These are phyloP conservation scores for Phytomonas francai DNA, from an alignment of 208 protist species.

Conservation along the genomic window DNA sequence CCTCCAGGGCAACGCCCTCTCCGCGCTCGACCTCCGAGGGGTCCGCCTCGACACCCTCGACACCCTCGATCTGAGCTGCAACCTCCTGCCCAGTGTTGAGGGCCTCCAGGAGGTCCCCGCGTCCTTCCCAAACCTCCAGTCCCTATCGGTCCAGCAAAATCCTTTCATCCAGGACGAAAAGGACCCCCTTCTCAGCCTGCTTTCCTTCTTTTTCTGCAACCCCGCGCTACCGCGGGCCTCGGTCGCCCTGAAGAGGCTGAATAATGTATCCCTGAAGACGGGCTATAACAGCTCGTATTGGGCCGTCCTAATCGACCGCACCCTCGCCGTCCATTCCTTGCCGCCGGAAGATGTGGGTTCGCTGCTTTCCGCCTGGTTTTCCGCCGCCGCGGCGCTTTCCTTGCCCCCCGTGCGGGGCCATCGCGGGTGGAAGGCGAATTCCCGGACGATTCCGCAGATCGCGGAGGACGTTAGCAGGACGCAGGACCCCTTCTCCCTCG, in stretches of 20 bases:
- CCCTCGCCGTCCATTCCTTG: too few relatives aligned
- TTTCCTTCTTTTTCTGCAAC: constrained; percentile 14
- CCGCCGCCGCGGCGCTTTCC: too few relatives aligned
- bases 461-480: too few relatives aligned
- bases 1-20: constrained; percentile 46
- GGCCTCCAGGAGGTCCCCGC: constrained; percentile 28
- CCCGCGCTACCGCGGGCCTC: constrained; percentile 3
- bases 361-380: too few relatives aligned
- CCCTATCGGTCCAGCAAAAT: constrained; percentile 58
- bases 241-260: not conserved
- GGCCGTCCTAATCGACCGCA: too few relatives aligned
- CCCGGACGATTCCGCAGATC: too few relatives aligned
- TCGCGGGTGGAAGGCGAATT: too few relatives aligned
- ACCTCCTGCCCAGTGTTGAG: constrained; percentile 30
- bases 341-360: too few relatives aligned
- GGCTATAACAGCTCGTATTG: too few relatives aligned
- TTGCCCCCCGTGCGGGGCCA: too few relatives aligned
- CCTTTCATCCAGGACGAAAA: constrained; percentile 29
- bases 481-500: too few relatives aligned
- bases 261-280: constrained; percentile 5
- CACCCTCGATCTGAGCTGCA: constrained; percentile 42
- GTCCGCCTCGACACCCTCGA: constrained; percentile 24
- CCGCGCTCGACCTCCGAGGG: constrained; percentile 21
- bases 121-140: constrained; percentile 30
- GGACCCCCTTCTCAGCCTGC: constrained; percentile 16